Evolutionary conservation across 202 grass and related monocot genomes (phyloP), one percentile per base, ranked within the genome.

Genomic region (Zizania palustris): DNA sequence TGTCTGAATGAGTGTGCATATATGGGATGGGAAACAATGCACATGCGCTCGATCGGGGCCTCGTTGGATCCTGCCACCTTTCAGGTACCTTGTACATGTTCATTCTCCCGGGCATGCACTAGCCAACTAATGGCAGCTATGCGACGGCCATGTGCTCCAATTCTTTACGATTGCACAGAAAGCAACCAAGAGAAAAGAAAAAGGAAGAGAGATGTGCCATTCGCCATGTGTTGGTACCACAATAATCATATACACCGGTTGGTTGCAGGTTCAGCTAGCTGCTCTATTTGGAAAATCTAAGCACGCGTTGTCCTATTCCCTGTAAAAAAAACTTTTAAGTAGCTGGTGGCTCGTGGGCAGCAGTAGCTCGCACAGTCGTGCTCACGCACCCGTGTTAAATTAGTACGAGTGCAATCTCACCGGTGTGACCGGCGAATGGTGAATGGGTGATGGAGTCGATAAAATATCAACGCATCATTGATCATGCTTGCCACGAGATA

Each of bases 41-140:
- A 74, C 74, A 75, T 83, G 85, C 49, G 74, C 37, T 50, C 12
- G 54, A n/a, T n/a, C n/a, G 55, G 74, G 74, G 37, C 54, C 61
- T 83, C 61, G 75, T 50, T 57, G 80, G 67, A 78, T 67, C 44
- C 35, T 73, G 18, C 36, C 51, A 28, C 35, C 60, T 49, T 77
- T 5, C n/a, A 81, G 65, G 60, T 77, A 55, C 67, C 68, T 41
- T 67, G 45, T 37, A 56, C 45, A 45, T 63, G 68, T 9, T 43
- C 57, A 45, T 74, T 83, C 57, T 69, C 64, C 53, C 4, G 38
- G 51, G 33, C 45, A 7, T 40, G 33, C 45, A 7, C 49, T 5
- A 68, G 45, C 69, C 39, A 87, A 79, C 69, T 45, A 68, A 54
- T 44, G 19, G 68, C 11, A 11, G 58, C 40, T 53, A 38, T 54